Percentiles rank a stretch among this genome's conserved stretches.
phyloP scores from a whole-genome alignment of 2,329 filamentous ascomycete genomes.

The Arthrobotrys conoides region DNA sequence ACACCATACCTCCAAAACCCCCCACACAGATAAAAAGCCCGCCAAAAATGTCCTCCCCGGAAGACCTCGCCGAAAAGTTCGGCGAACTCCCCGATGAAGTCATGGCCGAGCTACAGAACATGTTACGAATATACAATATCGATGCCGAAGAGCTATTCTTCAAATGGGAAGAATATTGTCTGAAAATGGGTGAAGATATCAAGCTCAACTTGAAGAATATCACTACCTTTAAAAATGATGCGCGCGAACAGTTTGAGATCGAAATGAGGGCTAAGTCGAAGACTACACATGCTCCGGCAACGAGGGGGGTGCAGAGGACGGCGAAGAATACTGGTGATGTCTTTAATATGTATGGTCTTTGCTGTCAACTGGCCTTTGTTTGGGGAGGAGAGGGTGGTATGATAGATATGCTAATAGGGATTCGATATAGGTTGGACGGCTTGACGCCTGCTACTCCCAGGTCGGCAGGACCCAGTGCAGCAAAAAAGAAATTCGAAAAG shows the following conservation, averaged over 20 bases:
- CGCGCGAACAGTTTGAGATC: conserved; percentile 86
- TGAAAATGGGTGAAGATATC: conserved; percentile 86
- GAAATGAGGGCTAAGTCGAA: conserved; percentile 78
- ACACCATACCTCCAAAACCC: neutral
- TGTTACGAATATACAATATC: conserved; percentile 85
- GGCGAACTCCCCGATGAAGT: conserved; percentile 81
- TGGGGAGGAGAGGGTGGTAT: neutral
- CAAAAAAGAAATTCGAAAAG: conserved; percentile 67
- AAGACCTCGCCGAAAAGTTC: conserved; percentile 73
- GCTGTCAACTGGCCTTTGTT: neutral
- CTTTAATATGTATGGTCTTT: conserved; percentile 80
- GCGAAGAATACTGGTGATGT: conserved; percentile 76
- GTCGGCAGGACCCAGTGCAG: conserved; percentile 64
- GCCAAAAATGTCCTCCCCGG: conserved; percentile 70
- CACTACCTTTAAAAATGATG: conserved; percentile 84
- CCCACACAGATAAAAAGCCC: conserved; percentile 11
- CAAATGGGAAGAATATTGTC: conserved; percentile 99
- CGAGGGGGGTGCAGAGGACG: conserved; percentile 73
- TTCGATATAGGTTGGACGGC: conserved; percentile 73
- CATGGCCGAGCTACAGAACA: conserved; percentile 83
- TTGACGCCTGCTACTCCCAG: conserved; percentile 76
- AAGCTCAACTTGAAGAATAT: conserved; percentile 79
- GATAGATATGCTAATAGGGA: conserved; percentile 16
- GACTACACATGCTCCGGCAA: conserved; percentile 71
- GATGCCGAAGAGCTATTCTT: conserved; percentile 89